Base-by-base conservation (phyloP, 2,329 filamentous ascomycete species). In the Penicillium sp. region DNA sequence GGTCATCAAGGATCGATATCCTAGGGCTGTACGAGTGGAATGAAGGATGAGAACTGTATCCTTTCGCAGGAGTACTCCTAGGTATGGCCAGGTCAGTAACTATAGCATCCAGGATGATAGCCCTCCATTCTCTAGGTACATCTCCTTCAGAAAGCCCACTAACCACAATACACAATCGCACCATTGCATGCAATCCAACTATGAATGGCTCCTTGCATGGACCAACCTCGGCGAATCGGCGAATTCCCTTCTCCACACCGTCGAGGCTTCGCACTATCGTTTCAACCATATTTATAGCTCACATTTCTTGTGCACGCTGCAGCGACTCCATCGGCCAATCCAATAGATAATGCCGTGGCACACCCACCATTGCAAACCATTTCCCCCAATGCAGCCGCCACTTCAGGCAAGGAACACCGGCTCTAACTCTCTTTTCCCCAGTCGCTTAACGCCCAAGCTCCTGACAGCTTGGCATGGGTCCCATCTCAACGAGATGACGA, bases 271-370 rank as follows among this genome's bases (percentile, higher is more conserved):
- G 41, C 52, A 48, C 52, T 47, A 55, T 50, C 24, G 36, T 58
- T 55, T 46, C 44, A 26, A n/a, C n/a, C 37, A 37, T 54, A 56
- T 54, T 56, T 56, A 51, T 56, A 56, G 51, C 15, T 33, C 24
- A 17, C 26, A 43, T 42, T 27, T 20, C 10, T 24, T 36, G 27
- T 30, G 10, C 21, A 37, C 45, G 6, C 36, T 40, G 36, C 36
- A 40, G 36, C 3, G n/a, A 7, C 21, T 40, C 36, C 39, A 42
- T 42, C 15, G 7, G 27, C 13, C n/a, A 49, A 49, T 21, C 21
- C 33, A 34, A 47, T 47, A 39, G 26, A 47, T 37, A 37, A 47
- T 29, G 39, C 39, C 24, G 39, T 29, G 39, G 26, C 39, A 6
- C 26, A 29, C 36, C 33, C 33, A 45, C 46, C 33, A 46, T 49